Evolutionary conservation across 1,284 basidiomycete genomes (phyloP).

Genomic region (Waitea zeae): DNA sequence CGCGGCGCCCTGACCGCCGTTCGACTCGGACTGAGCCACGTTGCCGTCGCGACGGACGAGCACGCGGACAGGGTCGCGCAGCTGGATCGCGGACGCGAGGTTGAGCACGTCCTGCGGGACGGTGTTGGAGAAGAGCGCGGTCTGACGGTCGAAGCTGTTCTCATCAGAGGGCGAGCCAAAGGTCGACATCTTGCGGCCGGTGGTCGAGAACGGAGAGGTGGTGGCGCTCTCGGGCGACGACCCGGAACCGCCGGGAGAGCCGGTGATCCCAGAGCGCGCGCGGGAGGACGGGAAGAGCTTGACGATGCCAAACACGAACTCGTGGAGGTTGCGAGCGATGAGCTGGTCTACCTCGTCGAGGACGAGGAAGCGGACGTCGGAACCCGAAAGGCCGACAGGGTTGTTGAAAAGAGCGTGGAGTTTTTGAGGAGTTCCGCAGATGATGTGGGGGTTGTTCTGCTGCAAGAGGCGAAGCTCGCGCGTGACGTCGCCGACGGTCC

Average conservation of each 20-base stretch:
- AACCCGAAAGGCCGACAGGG: slow-evolving; percentile 54
- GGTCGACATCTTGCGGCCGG: slow-evolving; percentile 40
- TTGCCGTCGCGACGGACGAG: slow-evolving; percentile 92
- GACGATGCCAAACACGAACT: slow-evolving; percentile 86
- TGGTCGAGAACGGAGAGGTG: slow-evolving; percentile 31
- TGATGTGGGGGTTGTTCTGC: slow-evolving; percentile 84
- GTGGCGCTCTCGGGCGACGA: slow-evolving; percentile 16
- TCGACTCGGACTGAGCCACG: slow-evolving; percentile 52
- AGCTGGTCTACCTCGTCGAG: slow-evolving; percentile 96
- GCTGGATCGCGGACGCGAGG: slow-evolving; percentile 73
- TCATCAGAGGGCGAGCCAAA: slow-evolving; percentile 25
- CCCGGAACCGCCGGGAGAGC: slow-evolving; percentile 19
- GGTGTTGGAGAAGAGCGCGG: slow-evolving; percentile 90
- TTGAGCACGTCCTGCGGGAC: slow-evolving; percentile 90
- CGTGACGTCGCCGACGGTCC: slow-evolving; percentile 48
- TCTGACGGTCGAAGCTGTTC: slow-evolving; percentile 66
- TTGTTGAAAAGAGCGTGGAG: slow-evolving; percentile 85
- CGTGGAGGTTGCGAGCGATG: slow-evolving; percentile 91
- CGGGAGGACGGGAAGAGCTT: slow-evolving; percentile 76
- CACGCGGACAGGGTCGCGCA: slow-evolving; percentile 89
- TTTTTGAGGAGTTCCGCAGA: slow-evolving; percentile 95
- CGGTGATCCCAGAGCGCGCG: slow-evolving; percentile 35
- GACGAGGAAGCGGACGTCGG: slow-evolving; percentile 82
- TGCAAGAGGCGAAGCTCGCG: slow-evolving; percentile 75
- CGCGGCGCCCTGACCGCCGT: slow-evolving; percentile 55